Conservation (phyloP, 306 rosid genomes). For the Alnus glutinosa region DNA sequence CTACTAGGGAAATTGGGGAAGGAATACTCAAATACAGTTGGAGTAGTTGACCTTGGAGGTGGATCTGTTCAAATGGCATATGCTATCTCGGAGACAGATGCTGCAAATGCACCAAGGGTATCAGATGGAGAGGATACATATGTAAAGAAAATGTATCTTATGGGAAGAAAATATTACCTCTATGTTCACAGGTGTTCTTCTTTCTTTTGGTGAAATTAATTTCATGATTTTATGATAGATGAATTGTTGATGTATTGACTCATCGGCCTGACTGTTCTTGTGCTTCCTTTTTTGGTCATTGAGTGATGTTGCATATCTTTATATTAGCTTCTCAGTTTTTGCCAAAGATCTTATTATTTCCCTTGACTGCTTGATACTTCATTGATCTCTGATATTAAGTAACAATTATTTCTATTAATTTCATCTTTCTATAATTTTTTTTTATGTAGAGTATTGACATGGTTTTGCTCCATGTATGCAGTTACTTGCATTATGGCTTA, state of each 20-base stretch:
- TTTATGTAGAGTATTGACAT: constrained; percentile 24
- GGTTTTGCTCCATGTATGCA: constrained; percentile 37
- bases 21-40: constrained; percentile 78
- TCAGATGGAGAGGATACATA: constrained; percentile 60
- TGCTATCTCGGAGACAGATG: constrained; percentile 84
- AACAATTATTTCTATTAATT: background rate
- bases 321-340: background rate
- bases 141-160: constrained; percentile 76
- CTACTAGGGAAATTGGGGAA: constrained; percentile 88
- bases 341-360: background rate
- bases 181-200: constrained; percentile 91
- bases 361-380: background rate
- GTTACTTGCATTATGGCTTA: constrained; percentile 92
- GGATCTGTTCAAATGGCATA: constrained; percentile 99
- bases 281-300: background rate
- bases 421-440: background rate
- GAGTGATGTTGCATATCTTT: constrained; percentile 14
- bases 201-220: constrained; percentile 21
- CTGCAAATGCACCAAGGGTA: constrained; percentile 65
- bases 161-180: constrained; percentile 76
- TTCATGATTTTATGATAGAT: constrained; percentile 21
- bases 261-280: constrained; percentile 7
- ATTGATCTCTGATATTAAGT: background rate
- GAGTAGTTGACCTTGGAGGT: constrained; percentile 99
- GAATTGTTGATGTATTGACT: constrained; percentile 16